Percentiles rank a stretch among this genome's conserved stretches.
Evolutionary conservation across 768 basidiomycete species (phyloP).

Genomic region (Psilocybe subaeruginosa): DNA sequence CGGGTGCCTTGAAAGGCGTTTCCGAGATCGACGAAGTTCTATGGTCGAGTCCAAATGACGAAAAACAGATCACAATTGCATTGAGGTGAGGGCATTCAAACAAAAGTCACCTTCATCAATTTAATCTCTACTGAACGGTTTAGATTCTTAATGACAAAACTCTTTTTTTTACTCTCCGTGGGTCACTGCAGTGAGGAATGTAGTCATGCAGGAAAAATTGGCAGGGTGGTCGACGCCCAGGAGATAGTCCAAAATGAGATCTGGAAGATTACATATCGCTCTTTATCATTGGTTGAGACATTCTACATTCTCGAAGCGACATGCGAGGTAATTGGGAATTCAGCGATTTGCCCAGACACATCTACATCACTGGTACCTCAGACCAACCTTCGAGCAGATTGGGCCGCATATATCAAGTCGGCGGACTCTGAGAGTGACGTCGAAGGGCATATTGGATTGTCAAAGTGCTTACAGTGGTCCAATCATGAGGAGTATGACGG

Average conservation of each 20-base stretch:
- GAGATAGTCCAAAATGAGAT: constrained; percentile 60
- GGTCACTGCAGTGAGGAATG: constrained; percentile 35
- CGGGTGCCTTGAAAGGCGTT: constrained; percentile 33
- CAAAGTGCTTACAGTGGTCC: constrained; percentile 59
- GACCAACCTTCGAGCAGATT: constrained; percentile 55
- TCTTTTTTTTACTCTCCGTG: constrained; percentile 62
- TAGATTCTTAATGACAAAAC: constrained; percentile 65
- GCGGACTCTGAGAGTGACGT: constrained; percentile 2
- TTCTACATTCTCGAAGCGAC: constrained; percentile 71
- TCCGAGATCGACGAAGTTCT: constrained; percentile 44
- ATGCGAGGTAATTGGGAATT: constrained; percentile 69
- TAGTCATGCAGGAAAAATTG: constrained; percentile 28
- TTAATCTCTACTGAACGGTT: background rate
- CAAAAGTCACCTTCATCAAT: background rate
- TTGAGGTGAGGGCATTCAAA: constrained; percentile 45
- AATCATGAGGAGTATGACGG: constrained; percentile 71
- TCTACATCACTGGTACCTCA: background rate
- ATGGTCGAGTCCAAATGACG: constrained; percentile 64
- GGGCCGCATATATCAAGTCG: constrained; percentile 58
- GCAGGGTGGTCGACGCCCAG: constrained; percentile 47
- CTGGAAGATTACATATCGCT: constrained; percentile 53
- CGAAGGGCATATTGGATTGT: constrained; percentile 26
- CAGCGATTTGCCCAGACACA: constrained; percentile 15
- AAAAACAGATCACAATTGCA: constrained; percentile 57
- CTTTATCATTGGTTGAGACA: constrained; percentile 26